Percentiles rank a stretch among this genome's conserved stretches.
These are phyloP conservation scores for Coemansia sp. DNA, from an alignment of 192 early-diverging fungal species.

Conservation along the genomic window DNA sequence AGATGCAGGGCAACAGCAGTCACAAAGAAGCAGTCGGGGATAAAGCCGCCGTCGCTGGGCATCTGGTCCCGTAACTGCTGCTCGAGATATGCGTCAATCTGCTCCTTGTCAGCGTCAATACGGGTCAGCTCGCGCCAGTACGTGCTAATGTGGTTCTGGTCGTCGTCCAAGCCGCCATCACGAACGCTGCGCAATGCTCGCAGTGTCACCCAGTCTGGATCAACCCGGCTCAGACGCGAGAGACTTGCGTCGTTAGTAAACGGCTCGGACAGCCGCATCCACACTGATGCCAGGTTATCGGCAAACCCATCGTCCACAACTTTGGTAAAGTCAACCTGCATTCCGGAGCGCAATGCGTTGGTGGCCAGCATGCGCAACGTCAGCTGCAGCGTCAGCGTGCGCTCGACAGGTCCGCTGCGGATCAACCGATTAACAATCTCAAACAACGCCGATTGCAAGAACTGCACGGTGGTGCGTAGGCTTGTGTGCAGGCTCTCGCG, in stretches of 20 bases:
- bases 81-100: conserved; percentile 62
- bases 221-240: conserved; percentile 76
- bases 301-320: conserved; percentile 88
- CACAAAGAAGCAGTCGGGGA: conserved; percentile 86
- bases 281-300: conserved; percentile 67
- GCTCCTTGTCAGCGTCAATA: conserved; percentile 72
- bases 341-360: conserved; percentile 71
- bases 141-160: conserved; percentile 27
- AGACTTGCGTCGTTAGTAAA: conserved; percentile 72
- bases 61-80: background rate
- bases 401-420: conserved; percentile 58
- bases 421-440: conserved; percentile 65
- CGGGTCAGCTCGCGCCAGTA: conserved; percentile 71
- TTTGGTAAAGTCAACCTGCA: conserved; percentile 74
- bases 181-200: conserved; percentile 58
- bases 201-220: conserved; percentile 67
- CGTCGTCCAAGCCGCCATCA: conserved; percentile 30
- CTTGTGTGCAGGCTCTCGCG: conserved; percentile 57
- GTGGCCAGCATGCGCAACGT: conserved; percentile 62
- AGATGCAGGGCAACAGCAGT: conserved; percentile 77
- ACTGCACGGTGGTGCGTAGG: conserved; percentile 62
- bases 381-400: conserved; percentile 64
- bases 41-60: conserved; percentile 56
- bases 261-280: conserved; percentile 77
- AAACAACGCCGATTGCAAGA: conserved; percentile 57